Base-by-base conservation (phyloP, 1,284 basidiomycete genomes). In the Papiliotrema nemorosa region DNA sequence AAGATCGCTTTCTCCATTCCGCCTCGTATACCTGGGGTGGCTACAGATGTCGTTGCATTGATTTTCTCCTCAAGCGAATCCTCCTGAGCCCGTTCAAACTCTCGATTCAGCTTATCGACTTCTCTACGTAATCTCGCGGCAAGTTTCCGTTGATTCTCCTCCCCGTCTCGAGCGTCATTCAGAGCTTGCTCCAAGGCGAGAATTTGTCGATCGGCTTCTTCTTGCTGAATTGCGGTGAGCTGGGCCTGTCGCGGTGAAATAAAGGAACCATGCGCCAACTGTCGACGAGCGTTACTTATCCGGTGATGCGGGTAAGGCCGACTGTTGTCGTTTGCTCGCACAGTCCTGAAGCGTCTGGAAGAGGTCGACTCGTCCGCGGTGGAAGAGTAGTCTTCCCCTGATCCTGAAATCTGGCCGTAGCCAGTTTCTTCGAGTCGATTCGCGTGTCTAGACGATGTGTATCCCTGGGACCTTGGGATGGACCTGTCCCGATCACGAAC, bases 111-210 rank as follows among this genome's bases (percentile, higher is more conserved):
- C 49, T 66, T 66, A 3, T 63, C 55, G 27, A 67, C 49, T 21
- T 71, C 67, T 40, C 53, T 61, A 16, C 59, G 55, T 33, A 69
- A 53, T 25, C 69, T 56, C 0, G 66, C 64, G 0, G 60, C 64
- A 1, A 62, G 50, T 39, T 66, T 71, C 13, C 69, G 40, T 44
- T 69, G 66, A 9, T 37, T 50, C 34, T 71, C 69, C 34, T 71
- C 69, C 7, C 65, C 52, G 9, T 66, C 67, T 9, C 55, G 54
- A 3, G 69, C 66, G 22, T 71, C 69, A 21, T 54, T 44, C n/a
- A 71, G 50, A 6, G 66, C 64, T n/a, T 54, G 46, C 41, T 71
- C 69, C 1, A 71, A 55, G 10, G 54, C 47, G 2, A 53, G 49
- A 25, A 71, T 60, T 14, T 58, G 51, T 9, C 64, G 64, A 24